phyloP scores from a whole-genome alignment of 768 basidiomycete genomes.

The Clitopilus hobsonii region DNA sequence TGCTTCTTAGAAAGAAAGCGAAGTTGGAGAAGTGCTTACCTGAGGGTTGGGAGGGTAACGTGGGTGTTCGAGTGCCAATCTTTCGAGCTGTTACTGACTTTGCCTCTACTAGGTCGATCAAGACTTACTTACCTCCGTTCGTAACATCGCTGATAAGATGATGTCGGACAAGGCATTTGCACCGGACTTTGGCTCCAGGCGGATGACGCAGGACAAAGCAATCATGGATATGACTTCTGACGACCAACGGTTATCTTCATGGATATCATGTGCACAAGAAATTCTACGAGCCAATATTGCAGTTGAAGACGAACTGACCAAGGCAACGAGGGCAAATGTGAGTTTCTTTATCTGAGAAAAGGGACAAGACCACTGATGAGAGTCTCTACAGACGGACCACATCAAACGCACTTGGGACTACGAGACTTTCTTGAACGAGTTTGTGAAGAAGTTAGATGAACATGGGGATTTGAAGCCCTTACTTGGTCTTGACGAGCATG shows the following conservation, averaged over 20 bases:
- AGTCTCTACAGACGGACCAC: constrained; percentile 41
- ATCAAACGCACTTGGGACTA: constrained; percentile 59
- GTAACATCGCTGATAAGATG: constrained; percentile 23
- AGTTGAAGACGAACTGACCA: constrained; percentile 47
- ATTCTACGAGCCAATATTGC: constrained; percentile 34
- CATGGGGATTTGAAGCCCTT: constrained; percentile 43
- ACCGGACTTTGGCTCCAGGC: constrained; percentile 38
- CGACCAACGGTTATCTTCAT: constrained; percentile 30
- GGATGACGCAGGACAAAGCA: constrained; percentile 35
- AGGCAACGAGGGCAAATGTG: constrained; percentile 40
- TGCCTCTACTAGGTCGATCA: constrained; percentile 32
- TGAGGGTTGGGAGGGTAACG: constrained; percentile 32
- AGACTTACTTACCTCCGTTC: constrained; percentile 21
- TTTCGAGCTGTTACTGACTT: not conserved
- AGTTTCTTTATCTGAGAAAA: constrained; percentile 14
- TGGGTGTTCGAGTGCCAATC: constrained; percentile 16
- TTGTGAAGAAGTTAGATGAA: constrained; percentile 33
- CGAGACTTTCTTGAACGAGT: constrained; percentile 53
- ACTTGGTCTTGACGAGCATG: constrained; percentile 32
- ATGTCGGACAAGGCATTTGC: constrained; percentile 29
- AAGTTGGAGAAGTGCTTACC: constrained; percentile 41
- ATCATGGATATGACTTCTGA: constrained; percentile 37
- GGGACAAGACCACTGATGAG: constrained; percentile 1
- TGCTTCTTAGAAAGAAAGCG: constrained; percentile 41
- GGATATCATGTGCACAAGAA: constrained; percentile 42